Evolutionary conservation across 2,329 filamentous ascomycete species (phyloP).

Genomic region (Hypoxylon rubiginosum): DNA sequence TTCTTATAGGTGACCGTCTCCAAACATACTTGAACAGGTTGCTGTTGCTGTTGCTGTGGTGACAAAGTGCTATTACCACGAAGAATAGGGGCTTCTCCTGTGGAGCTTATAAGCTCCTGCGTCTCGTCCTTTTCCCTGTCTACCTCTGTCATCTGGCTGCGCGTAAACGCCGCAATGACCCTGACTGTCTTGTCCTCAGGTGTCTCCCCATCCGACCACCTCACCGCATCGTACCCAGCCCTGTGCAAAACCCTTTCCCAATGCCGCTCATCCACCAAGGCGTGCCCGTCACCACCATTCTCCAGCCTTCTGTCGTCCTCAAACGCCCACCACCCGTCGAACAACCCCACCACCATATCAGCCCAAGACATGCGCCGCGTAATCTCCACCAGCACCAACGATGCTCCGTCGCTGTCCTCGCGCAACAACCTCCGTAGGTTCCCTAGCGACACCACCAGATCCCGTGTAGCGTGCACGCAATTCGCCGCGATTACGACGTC

Average conservation of each 20-base stretch:
- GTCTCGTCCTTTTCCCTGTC: not conserved
- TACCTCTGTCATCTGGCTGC: not conserved
- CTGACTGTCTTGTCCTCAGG: conserved; percentile 46
- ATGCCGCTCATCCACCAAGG: conserved; percentile 41
- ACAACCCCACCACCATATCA: conserved; percentile 52
- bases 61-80: not conserved
- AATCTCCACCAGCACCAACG: conserved; percentile 51
- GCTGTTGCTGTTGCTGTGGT: not conserved
- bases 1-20: conserved; percentile 44
- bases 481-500: conserved; percentile 54
- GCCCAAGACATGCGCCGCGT: conserved; percentile 49
- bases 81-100: not conserved
- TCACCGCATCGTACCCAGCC: conserved; percentile 46
- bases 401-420: conserved; percentile 42
- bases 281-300: conserved; percentile 33
- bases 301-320: conserved; percentile 43
- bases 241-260: conserved; percentile 43
- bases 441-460: conserved; percentile 42
- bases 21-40: not conserved
- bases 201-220: conserved; percentile 46
- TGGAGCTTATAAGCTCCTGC: not conserved
- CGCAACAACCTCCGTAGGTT: conserved; percentile 50
- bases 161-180: conserved; percentile 45
- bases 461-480: conserved; percentile 55
- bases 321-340: conserved; percentile 56